Evolutionary conservation across 345 rosid genomes (phyloP), one percentile per base, ranked within the genome.

Genomic region (Pelargonium nanum): DNA sequence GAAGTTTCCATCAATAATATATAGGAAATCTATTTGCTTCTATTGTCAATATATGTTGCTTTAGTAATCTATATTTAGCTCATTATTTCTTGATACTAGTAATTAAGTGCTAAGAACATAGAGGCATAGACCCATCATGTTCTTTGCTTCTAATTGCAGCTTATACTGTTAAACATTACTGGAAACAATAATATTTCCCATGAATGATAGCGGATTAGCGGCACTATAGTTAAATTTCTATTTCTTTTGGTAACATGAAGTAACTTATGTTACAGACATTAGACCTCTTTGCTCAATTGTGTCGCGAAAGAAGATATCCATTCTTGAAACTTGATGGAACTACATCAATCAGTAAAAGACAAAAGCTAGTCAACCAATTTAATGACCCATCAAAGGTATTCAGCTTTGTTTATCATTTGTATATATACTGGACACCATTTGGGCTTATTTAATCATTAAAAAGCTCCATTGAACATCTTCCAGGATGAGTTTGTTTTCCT

Each of bases 401-500:
- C 20, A 48, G 5, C 22, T 7, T 16, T 19, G 19, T 22, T 24
- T n/a, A 7, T 16, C 13, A 4, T 8, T 56, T 22, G 28, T 56
- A 28, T 57, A 8, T 24, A n/a, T 57, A 44, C 56, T 51, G 6
- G 22, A 57, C 19, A 55, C 2, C 15, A 20, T 57, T 22, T 52
- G 48, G 34, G 15, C 52, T 58, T 63, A 13, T 64, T 56, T 55
- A 6, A 26, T 24, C 22, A 21, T 51, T n/a, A 32, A 30, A 12
- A 26, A 20, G 26, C 20, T 70, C 59, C 34, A 40, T 60, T 55
- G 20, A 50, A 57, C 12, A 32, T 58, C 48, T 62, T 78, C 70
- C 80, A 93, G 99, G 97, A 87, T 64, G 91, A 93, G 80, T 93
- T 93, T 77, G 99, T 79, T 40, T 89, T 93, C 75, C 96, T 93